phyloP scores from a whole-genome alignment of 1,284 basidiomycete genomes.

The Somion occarium region DNA sequence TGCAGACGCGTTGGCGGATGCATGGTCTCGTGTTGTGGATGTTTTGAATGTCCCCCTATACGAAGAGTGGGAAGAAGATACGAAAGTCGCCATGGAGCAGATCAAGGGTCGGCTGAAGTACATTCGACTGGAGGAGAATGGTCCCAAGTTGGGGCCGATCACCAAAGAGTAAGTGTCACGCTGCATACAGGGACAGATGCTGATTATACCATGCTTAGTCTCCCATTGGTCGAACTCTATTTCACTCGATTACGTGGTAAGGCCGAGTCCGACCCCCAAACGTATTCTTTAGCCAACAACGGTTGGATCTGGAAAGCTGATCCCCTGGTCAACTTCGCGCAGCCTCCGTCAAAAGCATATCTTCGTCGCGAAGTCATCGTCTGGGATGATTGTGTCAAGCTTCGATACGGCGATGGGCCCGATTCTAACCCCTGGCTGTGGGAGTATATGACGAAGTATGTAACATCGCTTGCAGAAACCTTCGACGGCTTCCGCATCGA shows the following conservation, averaged over 20 bases:
- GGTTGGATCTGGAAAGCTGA: conserved; percentile 99
- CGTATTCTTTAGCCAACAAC: conserved; percentile 90
- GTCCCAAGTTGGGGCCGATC: conserved; percentile 84
- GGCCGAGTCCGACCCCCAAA: conserved; percentile 57
- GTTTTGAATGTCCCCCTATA: conserved; percentile 87
- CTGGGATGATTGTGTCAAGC: conserved; percentile 98
- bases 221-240: conserved; percentile 82
- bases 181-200: not conserved
- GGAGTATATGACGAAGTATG: conserved; percentile 89
- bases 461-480: conserved; percentile 69
- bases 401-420: conserved; percentile 82
- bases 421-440: conserved; percentile 92
- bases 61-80: conserved; percentile 80
- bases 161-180: conserved; percentile 53
- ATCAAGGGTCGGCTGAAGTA: conserved; percentile 78
- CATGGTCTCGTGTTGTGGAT: conserved; percentile 77
- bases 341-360: conserved; percentile 94
- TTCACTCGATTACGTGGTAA: conserved; percentile 77
- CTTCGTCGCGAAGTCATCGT: conserved; percentile 94
- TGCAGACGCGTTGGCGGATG: conserved; percentile 52
- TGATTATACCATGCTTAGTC: conserved; percentile 36
- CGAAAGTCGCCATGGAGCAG: conserved; percentile 66
- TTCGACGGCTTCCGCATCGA: conserved; percentile 98
- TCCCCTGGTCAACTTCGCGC: conserved; percentile 92
- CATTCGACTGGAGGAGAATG: conserved; percentile 75